Evolutionary conservation across 1,284 basidiomycete genomes (phyloP).

Genomic region (Ustilago hordei): DNA sequence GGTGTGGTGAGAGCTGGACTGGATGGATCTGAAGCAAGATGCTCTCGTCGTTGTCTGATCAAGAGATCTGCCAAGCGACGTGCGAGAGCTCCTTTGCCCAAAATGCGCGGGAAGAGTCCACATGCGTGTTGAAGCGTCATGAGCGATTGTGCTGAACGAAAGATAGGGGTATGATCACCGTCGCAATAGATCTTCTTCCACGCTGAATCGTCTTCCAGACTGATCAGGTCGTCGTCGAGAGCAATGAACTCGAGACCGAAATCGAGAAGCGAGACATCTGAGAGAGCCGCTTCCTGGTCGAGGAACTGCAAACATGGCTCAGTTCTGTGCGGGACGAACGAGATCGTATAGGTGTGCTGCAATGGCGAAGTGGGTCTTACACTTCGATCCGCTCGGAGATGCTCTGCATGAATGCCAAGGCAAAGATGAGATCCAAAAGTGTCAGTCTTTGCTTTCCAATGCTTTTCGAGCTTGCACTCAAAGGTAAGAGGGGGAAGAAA

Average conservation of each 20-base stretch:
- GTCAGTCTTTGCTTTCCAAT: background rate
- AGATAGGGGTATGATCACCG: constrained; percentile 91
- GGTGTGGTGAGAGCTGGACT: constrained; percentile 56
- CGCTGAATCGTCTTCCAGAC: constrained; percentile 59
- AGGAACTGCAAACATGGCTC: constrained; percentile 75
- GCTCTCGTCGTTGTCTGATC: constrained; percentile 74
- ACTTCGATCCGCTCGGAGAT: constrained; percentile 74
- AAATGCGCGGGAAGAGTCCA: constrained; percentile 88
- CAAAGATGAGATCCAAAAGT: constrained; percentile 12
- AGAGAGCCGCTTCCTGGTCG: constrained; percentile 40
- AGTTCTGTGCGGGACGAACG: constrained; percentile 88
- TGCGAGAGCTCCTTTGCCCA: constrained; percentile 93
- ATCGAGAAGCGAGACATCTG: constrained; percentile 70
- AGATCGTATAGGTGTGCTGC: constrained; percentile 85
- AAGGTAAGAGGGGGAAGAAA: constrained; percentile 2
- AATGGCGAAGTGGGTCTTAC: constrained; percentile 47
- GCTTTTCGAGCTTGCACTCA: background rate
- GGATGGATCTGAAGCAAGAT: constrained; percentile 68
- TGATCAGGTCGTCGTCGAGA: constrained; percentile 79
- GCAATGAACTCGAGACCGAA: constrained; percentile 95
- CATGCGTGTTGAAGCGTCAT: constrained; percentile 86
- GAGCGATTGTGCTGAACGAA: constrained; percentile 87
- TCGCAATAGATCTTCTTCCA: constrained; percentile 74
- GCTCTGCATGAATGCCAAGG: constrained; percentile 74
- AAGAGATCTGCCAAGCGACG: constrained; percentile 79